Percentiles rank a stretch among this genome's conserved stretches.
Conservation (phyloP, 1,139 yeast genomes). For the Pneumocystis murina region DNA sequence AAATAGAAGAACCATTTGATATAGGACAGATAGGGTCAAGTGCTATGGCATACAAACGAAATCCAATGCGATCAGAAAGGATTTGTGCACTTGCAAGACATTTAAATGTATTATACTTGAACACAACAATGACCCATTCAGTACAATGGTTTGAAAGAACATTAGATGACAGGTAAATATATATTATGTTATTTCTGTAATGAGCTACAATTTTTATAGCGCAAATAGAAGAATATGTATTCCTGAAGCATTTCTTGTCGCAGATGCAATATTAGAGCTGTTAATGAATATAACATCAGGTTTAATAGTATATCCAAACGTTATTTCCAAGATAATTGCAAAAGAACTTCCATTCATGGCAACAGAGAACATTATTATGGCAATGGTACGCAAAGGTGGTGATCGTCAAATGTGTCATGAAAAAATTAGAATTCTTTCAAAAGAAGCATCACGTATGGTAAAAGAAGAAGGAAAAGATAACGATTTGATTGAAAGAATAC, state of each 20-base stretch:
- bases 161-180: slow-evolving; percentile 46
- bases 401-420: slow-evolving; percentile 94
- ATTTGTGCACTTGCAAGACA: slow-evolving; percentile 96
- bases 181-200: neutral
- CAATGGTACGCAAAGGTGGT: slow-evolving; percentile 96
- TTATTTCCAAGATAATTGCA: slow-evolving; percentile 86
- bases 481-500: slow-evolving; percentile 82
- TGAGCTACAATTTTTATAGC: slow-evolving; percentile 26
- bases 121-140: slow-evolving; percentile 90
- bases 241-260: slow-evolving; percentile 92
- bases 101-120: slow-evolving; percentile 76
- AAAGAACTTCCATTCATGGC: slow-evolving; percentile 99
- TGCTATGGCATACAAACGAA: slow-evolving; percentile 99
- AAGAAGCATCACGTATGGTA: slow-evolving; percentile 93
- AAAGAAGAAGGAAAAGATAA: slow-evolving; percentile 98
- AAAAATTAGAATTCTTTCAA: slow-evolving; percentile 89
- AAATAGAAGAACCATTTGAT: slow-evolving; percentile 96
- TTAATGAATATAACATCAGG: slow-evolving; percentile 86
- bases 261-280: slow-evolving; percentile 83
- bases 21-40: slow-evolving; percentile 94
- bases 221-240: slow-evolving; percentile 95
- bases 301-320: slow-evolving; percentile 94
- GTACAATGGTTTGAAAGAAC: slow-evolving; percentile 99
- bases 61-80: slow-evolving; percentile 99
- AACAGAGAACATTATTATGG: slow-evolving; percentile 97